phyloP scores from a whole-genome alignment of 257 asterid species.

The Solanum tarapatanum region DNA sequence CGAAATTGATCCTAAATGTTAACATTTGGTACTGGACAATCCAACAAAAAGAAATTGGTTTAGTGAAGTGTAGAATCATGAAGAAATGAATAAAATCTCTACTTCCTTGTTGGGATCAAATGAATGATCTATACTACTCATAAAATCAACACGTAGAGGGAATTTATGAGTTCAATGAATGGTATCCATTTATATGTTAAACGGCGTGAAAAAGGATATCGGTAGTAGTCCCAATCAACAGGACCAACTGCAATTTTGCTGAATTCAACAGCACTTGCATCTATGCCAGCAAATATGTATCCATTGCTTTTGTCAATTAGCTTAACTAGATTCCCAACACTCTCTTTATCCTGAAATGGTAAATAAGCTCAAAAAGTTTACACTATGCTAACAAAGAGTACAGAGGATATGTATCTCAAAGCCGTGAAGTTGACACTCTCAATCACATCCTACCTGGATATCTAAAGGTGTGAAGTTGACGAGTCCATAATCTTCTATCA shows the following conservation, averaged over 20 bases:
- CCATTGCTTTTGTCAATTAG: conserved; percentile 91
- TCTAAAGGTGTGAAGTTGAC: conserved; percentile 82
- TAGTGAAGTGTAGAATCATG: background rate
- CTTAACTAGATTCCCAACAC: conserved; percentile 87
- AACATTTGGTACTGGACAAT: background rate
- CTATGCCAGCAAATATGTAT: conserved; percentile 78
- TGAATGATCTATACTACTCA: background rate
- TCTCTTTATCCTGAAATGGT: conserved; percentile 72
- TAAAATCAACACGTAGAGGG: background rate
- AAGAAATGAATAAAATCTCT: background rate
- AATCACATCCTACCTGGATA: conserved; percentile 56
- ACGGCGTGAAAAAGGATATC: conserved; percentile 67
- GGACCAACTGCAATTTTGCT: conserved; percentile 91
- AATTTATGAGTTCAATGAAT: background rate
- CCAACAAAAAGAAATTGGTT: background rate
- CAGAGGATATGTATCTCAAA: background rate
- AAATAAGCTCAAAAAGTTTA: background rate
- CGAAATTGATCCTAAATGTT: background rate
- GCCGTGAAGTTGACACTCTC: background rate
- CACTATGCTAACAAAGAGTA: background rate
- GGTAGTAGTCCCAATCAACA: conserved; percentile 79
- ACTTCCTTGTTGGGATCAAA: background rate
- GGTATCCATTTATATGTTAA: background rate
- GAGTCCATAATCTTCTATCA: conserved; percentile 65
- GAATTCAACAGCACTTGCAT: conserved; percentile 79